Conservation (phyloP, 2,329 filamentous ascomycete genomes). For the Talaromyces sp. region DNA sequence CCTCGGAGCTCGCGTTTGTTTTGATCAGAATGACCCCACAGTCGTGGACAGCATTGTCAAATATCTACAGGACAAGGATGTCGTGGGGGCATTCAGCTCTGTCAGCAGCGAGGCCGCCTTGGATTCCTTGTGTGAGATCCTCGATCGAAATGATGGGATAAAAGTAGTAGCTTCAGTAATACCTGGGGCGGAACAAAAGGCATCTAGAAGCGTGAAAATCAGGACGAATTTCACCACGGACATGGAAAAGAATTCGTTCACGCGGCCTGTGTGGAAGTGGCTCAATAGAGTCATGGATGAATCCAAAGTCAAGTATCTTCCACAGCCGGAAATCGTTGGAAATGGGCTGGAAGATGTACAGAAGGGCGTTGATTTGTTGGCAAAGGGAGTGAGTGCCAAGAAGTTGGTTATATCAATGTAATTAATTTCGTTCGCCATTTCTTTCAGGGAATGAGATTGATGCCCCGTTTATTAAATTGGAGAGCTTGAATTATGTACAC, state of each 20-base stretch:
- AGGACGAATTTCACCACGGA: background rate
- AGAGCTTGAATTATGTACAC: background rate
- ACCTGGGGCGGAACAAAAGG: conserved; percentile 1
- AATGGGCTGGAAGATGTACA: background rate
- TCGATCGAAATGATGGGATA: background rate
- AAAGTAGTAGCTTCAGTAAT: background rate
- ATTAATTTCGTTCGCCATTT: background rate
- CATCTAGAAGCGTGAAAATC: background rate
- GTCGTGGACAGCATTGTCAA: background rate
- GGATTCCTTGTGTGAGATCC: conserved; percentile 1
- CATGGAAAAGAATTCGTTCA: background rate
- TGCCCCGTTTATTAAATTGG: background rate
- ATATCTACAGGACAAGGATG: background rate
- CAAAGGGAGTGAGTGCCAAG: conserved; percentile 2
- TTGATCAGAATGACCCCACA: conserved; percentile 34
- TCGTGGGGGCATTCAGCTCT: background rate
- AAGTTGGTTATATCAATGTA: conserved; percentile 1
- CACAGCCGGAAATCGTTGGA: background rate
- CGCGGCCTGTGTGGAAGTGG: background rate
- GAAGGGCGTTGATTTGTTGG: background rate
- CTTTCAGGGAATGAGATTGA: background rate
- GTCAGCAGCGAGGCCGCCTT: background rate
- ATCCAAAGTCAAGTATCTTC: background rate
- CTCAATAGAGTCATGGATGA: background rate
- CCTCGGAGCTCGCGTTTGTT: conserved; percentile 39